These are phyloP conservation scores for Drosera capensis DNA, from an alignment of 148 eudicot genomes.

Conservation along the genomic window DNA sequence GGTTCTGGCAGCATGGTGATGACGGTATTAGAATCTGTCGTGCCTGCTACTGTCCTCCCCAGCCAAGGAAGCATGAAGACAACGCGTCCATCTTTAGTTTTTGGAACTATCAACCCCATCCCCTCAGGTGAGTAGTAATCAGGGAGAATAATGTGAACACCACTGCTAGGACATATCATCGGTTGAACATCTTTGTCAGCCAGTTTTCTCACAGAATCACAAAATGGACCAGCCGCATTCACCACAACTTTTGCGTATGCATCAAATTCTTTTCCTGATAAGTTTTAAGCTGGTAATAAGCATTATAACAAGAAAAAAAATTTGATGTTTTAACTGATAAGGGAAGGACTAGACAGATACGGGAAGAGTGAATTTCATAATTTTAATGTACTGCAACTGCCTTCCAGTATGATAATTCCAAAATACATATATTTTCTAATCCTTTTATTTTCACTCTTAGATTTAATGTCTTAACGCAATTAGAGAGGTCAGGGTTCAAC, in stretches of 20 bases:
- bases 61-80: constrained; percentile 97
- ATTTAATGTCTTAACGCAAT: too few species aligned
- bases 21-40: constrained; percentile 79
- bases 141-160: constrained; percentile 88
- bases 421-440: too few species aligned
- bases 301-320: constrained; percentile 6
- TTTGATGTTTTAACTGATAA: not conserved
- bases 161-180: constrained; percentile 92
- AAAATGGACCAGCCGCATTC: constrained; percentile 97
- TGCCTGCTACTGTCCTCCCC: constrained; percentile 94
- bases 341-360: too few species aligned
- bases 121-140: constrained; percentile 98
- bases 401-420: not conserved
- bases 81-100: constrained; percentile 98
- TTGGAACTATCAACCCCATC: constrained; percentile 97
- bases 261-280: constrained; percentile 77
- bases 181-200: constrained; percentile 56
- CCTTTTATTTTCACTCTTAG: too few species aligned
- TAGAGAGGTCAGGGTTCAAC: not conserved
- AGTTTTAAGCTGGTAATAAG: constrained; percentile 13
- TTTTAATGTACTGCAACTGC: too few species aligned
- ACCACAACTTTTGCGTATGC: constrained; percentile 87
- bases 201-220: constrained; percentile 75
- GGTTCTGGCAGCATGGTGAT: constrained; percentile 97
- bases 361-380: too few species aligned